Base-by-base conservation (phyloP, 202 grass and related monocot species). In the Brachypodium distachyon region DNA sequence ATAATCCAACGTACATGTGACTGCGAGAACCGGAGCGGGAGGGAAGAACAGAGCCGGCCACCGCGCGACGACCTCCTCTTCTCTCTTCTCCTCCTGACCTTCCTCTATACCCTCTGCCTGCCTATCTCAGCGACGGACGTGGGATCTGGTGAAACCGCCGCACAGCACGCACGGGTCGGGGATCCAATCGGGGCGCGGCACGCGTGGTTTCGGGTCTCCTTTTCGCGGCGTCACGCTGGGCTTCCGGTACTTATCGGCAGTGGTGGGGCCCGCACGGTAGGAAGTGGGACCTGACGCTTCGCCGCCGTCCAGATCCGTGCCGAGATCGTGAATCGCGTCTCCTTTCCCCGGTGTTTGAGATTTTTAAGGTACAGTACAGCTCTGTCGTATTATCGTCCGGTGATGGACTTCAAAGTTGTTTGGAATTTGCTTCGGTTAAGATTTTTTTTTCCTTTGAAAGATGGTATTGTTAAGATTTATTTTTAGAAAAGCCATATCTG, bases 1-100 rank as follows among this genome's bases (percentile, higher is more conserved):
- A 8, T 9, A 52, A 9, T 34, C 13, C 72, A 67, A 76, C 76
- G 67, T 79, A 88, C 83, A 88, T 92, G 82, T 85, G 85, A 82
- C 78, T 9, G 55, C 71, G 72, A 73, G 77, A 77, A 63, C 66
- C 84, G 70, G 75, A 47, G 70, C 40, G 25, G 80, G 78, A 59
- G 19, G 42, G 53, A 64, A 46, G 83, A 78, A 72, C 74, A 67
- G 70, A 83, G 76, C 77, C 77, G 73, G 77, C 18, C 79, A 78
- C 73, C 63, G 39, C 71, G 54, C 83, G 80, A 93, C 87, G 79
- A 70, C 72, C 70, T 66, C 58, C 83, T 25, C 85, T 19, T 42
- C 60, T 59, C 67, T 73, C 50, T 34, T 53, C 29, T 47, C 82
- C 74, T 61, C 47, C 23, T n/a, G n/a, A n/a, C n/a, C n/a, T 43